Evolutionary conservation across 495 filamentous ascomycete genomes (phyloP).

Genomic region (Endocarpon pusillum): DNA sequence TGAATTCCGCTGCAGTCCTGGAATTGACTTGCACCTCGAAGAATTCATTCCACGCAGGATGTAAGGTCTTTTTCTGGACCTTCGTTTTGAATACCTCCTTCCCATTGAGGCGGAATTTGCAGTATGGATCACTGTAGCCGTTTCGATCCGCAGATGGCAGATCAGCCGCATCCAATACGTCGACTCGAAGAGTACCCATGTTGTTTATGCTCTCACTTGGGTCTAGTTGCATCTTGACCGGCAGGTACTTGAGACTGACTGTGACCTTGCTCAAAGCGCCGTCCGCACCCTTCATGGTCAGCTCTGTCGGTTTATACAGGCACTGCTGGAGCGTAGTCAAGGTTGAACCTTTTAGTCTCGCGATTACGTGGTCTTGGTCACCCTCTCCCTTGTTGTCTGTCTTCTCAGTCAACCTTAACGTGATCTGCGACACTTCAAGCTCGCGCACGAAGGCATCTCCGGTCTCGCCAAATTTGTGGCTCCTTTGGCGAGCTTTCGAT

Average conservation of each 20-base stretch:
- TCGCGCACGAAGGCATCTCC: conserved; percentile 94
- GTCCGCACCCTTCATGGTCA: conserved; percentile 56
- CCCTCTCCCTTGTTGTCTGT: conserved; percentile 55
- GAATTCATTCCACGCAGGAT: conserved; percentile 88
- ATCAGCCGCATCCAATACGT: conserved; percentile 74
- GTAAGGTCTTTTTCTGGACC: conserved; percentile 86
- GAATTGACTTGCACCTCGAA: conserved; percentile 74
- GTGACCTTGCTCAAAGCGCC: conserved; percentile 67
- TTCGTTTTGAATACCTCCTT: conserved; percentile 84
- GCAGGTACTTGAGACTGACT: conserved; percentile 85
- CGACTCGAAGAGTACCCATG: conserved; percentile 80
- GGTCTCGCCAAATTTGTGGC: conserved; percentile 62
- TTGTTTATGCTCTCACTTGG: conserved; percentile 96
- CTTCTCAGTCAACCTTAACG: conserved; percentile 63
- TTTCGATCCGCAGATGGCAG: conserved; percentile 88
- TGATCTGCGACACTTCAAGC: conserved; percentile 85
- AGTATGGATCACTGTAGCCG: conserved; percentile 90
- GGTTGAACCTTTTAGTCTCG: conserved; percentile 72
- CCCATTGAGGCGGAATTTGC: conserved; percentile 79
- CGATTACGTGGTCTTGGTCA: conserved; percentile 51
- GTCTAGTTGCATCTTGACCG: conserved; percentile 82
- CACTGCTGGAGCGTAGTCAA: conserved; percentile 73
- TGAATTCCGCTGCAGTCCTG: conserved; percentile 71
- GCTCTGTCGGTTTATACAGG: conserved; percentile 72
- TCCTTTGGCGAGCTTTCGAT: conserved; percentile 45